Conservation (phyloP, 73 alveolate species). For the Paramecium octaurelia region DNA sequence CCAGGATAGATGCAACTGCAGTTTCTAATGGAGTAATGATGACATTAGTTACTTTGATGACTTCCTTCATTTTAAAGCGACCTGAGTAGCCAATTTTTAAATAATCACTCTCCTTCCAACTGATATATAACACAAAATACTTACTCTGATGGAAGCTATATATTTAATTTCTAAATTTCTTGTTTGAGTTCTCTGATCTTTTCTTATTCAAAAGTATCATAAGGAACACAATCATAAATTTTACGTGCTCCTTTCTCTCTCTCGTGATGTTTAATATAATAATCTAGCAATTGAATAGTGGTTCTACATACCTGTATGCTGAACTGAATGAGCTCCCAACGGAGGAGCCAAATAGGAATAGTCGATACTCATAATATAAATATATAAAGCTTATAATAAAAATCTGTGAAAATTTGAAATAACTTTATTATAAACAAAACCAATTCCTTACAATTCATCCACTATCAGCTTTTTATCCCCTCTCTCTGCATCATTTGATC, state of each 20-base stretch:
- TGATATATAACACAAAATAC: background rate
- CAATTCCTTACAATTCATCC: background rate
- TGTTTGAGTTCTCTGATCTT: constrained; percentile 45
- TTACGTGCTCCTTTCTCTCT: constrained; percentile 51
- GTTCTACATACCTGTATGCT: background rate
- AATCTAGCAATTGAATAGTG: background rate
- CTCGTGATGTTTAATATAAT: constrained; percentile 50
- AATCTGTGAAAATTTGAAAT: background rate
- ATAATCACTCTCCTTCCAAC: constrained; percentile 60
- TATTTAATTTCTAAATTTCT: constrained; percentile 32
- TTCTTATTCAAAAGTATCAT: constrained; percentile 41
- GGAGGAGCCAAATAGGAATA: constrained; percentile 20
- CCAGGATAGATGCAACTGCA: constrained; percentile 32
- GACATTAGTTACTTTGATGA: constrained; percentile 7
- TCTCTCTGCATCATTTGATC: background rate
- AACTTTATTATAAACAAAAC: background rate
- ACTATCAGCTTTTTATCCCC: background rate
- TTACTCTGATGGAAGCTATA: constrained; percentile 48
- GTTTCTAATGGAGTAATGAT: background rate
- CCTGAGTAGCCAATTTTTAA: constrained; percentile 57
- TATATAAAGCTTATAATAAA: background rate
- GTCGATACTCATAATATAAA: background rate
- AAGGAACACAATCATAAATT: constrained; percentile 53
- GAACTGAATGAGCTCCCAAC: background rate
- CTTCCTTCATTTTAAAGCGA: constrained; percentile 54